phyloP scores from a whole-genome alignment of 2,329 filamentous ascomycete genomes.

The Pestalotiopsis sp. region DNA sequence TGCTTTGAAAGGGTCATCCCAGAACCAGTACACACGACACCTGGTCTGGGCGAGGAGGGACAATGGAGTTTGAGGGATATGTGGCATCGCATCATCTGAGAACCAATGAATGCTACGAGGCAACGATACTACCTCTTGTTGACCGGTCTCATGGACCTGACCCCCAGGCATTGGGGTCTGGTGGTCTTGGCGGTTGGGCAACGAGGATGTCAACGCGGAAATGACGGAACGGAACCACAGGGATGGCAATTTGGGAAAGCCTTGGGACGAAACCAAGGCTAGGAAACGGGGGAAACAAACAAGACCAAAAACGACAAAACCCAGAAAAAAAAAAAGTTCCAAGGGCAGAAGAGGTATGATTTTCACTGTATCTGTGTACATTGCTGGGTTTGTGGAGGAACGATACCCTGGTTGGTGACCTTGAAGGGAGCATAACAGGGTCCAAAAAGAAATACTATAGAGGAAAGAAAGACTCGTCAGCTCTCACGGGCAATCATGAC shows the following conservation, averaged over 20 bases:
- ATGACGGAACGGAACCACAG: conserved; percentile 5
- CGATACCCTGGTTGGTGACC: conserved; percentile 9
- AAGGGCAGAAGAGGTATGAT: background rate
- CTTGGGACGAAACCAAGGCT: background rate
- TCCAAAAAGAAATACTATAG: conserved; percentile 14
- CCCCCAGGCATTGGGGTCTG: background rate
- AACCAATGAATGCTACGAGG: conserved; percentile 7
- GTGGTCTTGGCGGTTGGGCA: background rate
- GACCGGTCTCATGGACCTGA: background rate
- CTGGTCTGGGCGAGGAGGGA: background rate
- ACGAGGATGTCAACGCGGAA: background rate
- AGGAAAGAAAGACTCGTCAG: conserved; percentile 19
- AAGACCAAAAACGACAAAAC: background rate
- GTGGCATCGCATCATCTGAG: conserved; percentile 4
- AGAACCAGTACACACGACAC: background rate
- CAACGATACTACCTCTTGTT: conserved; percentile 5
- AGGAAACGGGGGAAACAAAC: background rate
- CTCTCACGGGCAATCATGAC: conserved; percentile 22
- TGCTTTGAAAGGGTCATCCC: conserved; percentile 7
- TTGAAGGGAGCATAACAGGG: background rate
- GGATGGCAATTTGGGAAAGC: background rate
- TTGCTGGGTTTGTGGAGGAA: conserved; percentile 1
- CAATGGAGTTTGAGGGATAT: conserved; percentile 5
- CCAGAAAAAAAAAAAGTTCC: background rate
- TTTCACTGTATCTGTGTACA: conserved; percentile 4